phyloP scores from a whole-genome alignment of 345 rosid genomes.

The Salix dunnii region DNA sequence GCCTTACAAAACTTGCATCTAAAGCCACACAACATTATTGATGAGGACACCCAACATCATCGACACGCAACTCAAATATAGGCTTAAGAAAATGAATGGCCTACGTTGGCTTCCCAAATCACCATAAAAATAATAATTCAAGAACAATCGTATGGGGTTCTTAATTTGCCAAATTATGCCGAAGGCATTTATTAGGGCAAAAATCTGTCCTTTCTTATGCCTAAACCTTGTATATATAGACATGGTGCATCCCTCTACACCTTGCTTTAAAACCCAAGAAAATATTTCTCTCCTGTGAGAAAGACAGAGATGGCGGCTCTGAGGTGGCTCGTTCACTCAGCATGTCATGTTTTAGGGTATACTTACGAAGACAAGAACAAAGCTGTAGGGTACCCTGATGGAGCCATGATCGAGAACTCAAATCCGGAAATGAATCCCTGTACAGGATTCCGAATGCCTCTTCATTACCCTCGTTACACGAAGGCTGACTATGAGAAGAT shows the following conservation, averaged over 20 bases:
- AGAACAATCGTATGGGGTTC: not conserved
- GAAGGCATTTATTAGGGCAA: not conserved
- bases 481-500: constrained; percentile 60
- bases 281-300: not conserved
- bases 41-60: not conserved
- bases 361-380: not conserved
- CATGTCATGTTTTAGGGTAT: constrained; percentile 34
- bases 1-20: constrained; percentile 4
- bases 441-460: constrained; percentile 57
- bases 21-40: constrained; percentile 13
- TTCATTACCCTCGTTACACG: constrained; percentile 64
- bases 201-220: not conserved
- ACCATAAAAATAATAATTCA: not conserved
- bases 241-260: not conserved
- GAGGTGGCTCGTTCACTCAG: constrained; percentile 50
- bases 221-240: not conserved
- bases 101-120: not conserved
- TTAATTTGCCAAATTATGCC: too few species aligned
- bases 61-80: constrained; percentile 20
- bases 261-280: not conserved
- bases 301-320: constrained; percentile 23
- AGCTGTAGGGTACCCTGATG: constrained; percentile 10
- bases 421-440: not conserved
- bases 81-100: not conserved
- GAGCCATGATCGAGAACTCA: not conserved